Evolutionary conservation across 1,139 yeast species (phyloP), one percentile per base, ranked within the genome.

Genomic region (Lodderomyces margitis): DNA sequence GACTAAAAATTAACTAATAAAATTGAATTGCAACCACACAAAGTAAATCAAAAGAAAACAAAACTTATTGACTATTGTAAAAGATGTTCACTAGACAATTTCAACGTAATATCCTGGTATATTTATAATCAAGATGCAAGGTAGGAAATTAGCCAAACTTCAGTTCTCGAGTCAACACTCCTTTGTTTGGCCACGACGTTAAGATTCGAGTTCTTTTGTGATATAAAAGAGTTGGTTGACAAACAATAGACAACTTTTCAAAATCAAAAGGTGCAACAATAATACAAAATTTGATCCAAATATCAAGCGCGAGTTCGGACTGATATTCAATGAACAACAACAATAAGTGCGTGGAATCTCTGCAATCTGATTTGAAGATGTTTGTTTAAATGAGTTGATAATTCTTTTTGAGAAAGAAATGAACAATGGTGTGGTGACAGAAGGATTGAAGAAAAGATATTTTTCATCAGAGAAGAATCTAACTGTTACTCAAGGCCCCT

Each of bases 1-100:
- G 15, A 7, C 6, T 28, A 28, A 12, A n/a, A 28, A 28, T 28
- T 10, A 12, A 25, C 19, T 28, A 15, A 15, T 28, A 6, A 5
- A n/a, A n/a, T n/a, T n/a, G n/a, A n/a, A 15, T 28, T 28, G 32
- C 32, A 28, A 28, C 17, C 19, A 28, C 32, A 14, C 19, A 28
- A 28, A 15, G 5, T 15, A 15, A 7, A 6, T 8, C 4, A 4
- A 6, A 23, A 6, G 4, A 23, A 9, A 4, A 9, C 9, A 23
- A 23, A 23, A 9, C 4, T 8, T 8, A 10, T 23, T 5, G 25
- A 8, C 6, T n/a, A n/a, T n/a, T n/a, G n/a, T n/a, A n/a, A n/a
- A n/a, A n/a, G n/a, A n/a, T n/a, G 11, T 8, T 6, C 25, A 9
- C 7, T 4, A 23, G 25, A 6, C 11, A n/a, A n/a, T 8, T 25